Evolutionary conservation across 768 basidiomycete species (phyloP), one percentile per base, ranked within the genome.

Genomic region (Rhizopogon rudus): DNA sequence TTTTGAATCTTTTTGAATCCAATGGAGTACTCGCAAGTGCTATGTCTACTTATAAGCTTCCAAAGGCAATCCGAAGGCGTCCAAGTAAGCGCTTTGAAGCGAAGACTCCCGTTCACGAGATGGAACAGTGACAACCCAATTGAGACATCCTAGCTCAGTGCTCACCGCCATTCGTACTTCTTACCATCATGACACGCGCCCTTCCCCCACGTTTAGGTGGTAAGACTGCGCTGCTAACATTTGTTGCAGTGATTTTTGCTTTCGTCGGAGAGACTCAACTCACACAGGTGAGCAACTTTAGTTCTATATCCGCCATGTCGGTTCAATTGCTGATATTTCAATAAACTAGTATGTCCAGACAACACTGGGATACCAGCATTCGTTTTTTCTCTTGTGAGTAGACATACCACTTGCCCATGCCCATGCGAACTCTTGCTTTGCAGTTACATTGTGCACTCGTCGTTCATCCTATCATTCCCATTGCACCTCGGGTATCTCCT

Each of bases 391-490:
- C 58, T 91, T 94, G 91, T 91, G 63, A 58, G 88, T 67, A 14
- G 8, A 43, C 8, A 13, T n/a, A 43, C 4, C 3, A 29, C 25
- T 29, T 44, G n/a, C 5, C 10, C 22, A 22, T 48, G 13, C 12
- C n/a, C 6, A 40, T 56, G 57, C 43, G 52, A 63, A 42, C 53
- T n/a, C 31, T 42, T 12, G 31, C 20, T 40, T 40, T 39, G 22
- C 64, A 94, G 93, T 70, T 97, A 89, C 70, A 67, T 93, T 53
- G 93, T 94, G 4, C 96, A 98, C 68, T 88, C 91, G 3, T 77
- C 81, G 1, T 89, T 98, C 69, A 64, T 76, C 16, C 63, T 95
- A 58, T 82, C 91, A 60, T 88, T 95, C 60, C 94, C 94, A 0
- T 63, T 91, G 12, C 96, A 98, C 72, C 69, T 95, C 17, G 59